Conservation (phyloP, 2,329 filamentous ascomycete species). For the Zarea fungicola region DNA sequence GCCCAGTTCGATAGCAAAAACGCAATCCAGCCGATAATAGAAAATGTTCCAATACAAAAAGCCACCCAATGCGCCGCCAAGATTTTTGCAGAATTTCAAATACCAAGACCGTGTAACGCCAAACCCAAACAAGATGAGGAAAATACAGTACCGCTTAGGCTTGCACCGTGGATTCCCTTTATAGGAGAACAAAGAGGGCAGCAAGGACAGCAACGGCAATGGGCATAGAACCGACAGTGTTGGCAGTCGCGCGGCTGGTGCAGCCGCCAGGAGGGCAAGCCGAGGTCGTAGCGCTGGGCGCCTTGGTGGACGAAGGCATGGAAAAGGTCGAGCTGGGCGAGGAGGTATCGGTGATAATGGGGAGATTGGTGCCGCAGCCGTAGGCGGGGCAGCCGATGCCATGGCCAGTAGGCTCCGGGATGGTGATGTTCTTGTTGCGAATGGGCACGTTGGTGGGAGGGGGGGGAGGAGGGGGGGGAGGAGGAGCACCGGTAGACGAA, state of each 20-base stretch:
- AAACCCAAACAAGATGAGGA: no score
- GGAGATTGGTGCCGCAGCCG: slow-evolving; percentile 1
- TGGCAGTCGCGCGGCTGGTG: not conserved
- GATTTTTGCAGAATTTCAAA: no score
- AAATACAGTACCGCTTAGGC: not conserved
- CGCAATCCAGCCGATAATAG: not conserved
- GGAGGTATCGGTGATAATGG: not conserved
- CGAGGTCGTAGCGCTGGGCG: not conserved
- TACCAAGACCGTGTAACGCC: not conserved
- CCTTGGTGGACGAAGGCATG: not conserved
- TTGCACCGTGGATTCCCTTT: not conserved
- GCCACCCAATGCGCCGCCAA: not conserved
- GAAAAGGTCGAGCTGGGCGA: not conserved
- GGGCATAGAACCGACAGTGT: not conserved
- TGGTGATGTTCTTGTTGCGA: slow-evolving; percentile 5
- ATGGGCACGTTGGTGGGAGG: not conserved
- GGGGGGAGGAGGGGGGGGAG: not conserved
- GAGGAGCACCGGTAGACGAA: not conserved
- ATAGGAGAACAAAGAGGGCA: not conserved
- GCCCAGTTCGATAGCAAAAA: not conserved
- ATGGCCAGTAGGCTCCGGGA: not conserved
- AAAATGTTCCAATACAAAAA: no score
- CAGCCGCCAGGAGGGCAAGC: slow-evolving; percentile 7
- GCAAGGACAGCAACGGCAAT: not conserved
- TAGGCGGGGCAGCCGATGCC: slow-evolving; percentile 3